Evolutionary conservation across 2,329 filamentous ascomycete species (phyloP).

Genomic region (Thelonectria olida): DNA sequence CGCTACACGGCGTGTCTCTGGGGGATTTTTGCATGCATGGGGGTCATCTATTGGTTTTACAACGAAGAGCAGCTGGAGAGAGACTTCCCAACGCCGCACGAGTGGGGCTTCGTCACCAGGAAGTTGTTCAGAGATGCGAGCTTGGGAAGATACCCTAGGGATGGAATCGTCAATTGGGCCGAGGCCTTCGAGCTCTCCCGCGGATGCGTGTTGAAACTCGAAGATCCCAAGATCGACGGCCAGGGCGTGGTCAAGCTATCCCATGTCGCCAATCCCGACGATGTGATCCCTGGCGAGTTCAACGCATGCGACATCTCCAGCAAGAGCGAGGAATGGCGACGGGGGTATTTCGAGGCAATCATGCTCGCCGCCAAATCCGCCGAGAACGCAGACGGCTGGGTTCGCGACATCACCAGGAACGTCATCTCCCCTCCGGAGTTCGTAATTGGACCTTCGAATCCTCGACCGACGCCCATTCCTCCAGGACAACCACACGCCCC

Average conservation of each 20-base stretch:
- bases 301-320: conserved; percentile 74
- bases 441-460: conserved; percentile 85
- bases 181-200: conserved; percentile 68
- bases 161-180: conserved; percentile 71
- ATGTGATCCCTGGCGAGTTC: conserved; percentile 74
- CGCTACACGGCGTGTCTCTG: conserved; percentile 75
- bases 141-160: conserved; percentile 63
- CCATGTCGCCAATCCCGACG: conserved; percentile 68
- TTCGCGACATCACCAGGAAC: conserved; percentile 73
- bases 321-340: conserved; percentile 85
- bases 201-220: conserved; percentile 71
- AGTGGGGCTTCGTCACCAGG: conserved; percentile 80
- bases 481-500: conserved; percentile 70
- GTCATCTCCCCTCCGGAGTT: conserved; percentile 76
- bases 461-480: conserved; percentile 77
- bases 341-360: conserved; percentile 85
- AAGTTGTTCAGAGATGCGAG: conserved; percentile 73
- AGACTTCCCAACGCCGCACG: conserved; percentile 80
- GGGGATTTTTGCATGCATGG: conserved; percentile 67
- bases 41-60: conserved; percentile 70
- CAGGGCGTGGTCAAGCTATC: conserved; percentile 66
- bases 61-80: conserved; percentile 81
- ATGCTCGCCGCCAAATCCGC: conserved; percentile 80
- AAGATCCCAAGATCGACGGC: conserved; percentile 76
- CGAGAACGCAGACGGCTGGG: conserved; percentile 83